phyloP scores from a whole-genome alignment of 2,329 filamentous ascomycete genomes.

The Paecilomyces variotii region DNA sequence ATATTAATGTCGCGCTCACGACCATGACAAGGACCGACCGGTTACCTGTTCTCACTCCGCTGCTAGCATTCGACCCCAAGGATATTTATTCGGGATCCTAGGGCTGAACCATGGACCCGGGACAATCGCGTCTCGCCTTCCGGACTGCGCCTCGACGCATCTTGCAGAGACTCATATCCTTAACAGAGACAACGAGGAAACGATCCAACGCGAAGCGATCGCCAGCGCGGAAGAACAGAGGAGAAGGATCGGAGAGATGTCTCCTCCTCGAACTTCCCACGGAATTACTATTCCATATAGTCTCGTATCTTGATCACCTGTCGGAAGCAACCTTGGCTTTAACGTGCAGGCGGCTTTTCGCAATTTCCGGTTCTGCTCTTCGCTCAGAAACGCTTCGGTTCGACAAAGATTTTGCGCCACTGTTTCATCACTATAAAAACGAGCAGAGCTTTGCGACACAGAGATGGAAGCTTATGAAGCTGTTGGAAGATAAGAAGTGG shows the following conservation, averaged over 20 bases:
- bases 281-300: constrained; percentile 29
- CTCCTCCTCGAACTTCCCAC: constrained; percentile 30
- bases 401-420: constrained; percentile 29
- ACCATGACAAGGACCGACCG: not conserved
- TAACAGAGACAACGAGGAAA: constrained; percentile 3
- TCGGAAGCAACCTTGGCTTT: constrained; percentile 30
- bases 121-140: not conserved
- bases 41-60: not conserved
- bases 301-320: constrained; percentile 25
- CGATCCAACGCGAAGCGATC: constrained; percentile 16
- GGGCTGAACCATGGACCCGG: not conserved
- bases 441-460: constrained; percentile 27
- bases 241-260: constrained; percentile 15
- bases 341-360: constrained; percentile 29
- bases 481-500: constrained; percentile 29
- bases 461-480: constrained; percentile 28
- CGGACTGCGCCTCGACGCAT: not conserved
- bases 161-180: not conserved
- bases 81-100: not conserved
- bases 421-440: constrained; percentile 33
- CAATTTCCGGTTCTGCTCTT: constrained; percentile 23
- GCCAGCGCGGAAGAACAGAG: constrained; percentile 1
- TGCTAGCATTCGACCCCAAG: not conserved
- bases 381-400: constrained; percentile 27
- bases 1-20: not conserved